Evolutionary conservation across 306 rosid genomes (phyloP).

Genomic region (Prinsepia uniflora): DNA sequence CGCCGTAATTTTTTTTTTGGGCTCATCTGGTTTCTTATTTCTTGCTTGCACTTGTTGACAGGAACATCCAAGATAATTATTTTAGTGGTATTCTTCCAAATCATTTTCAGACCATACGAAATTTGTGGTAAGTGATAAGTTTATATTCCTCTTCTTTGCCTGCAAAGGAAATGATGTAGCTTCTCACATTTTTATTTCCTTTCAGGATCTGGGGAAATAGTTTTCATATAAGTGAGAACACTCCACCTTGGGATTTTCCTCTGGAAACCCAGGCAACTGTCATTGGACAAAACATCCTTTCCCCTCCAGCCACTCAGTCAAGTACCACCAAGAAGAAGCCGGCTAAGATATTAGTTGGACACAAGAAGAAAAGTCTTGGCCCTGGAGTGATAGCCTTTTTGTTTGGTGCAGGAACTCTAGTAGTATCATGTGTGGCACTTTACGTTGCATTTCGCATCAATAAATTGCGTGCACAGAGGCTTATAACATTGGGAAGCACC

Average conservation of each 20-base stretch:
- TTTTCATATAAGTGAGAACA: slow-evolving; percentile 49
- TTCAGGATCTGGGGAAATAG: slow-evolving; percentile 78
- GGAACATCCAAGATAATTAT: slow-evolving; percentile 73
- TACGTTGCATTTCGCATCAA: slow-evolving; percentile 47
- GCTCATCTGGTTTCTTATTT: slow-evolving; percentile 15
- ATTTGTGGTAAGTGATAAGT: slow-evolving; percentile 58
- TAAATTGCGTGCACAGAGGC: slow-evolving; percentile 28
- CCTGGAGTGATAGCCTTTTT: slow-evolving; percentile 69
- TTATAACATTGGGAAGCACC: slow-evolving; percentile 33
- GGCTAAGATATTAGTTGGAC: slow-evolving; percentile 28
- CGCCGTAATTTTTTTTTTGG: not conserved
- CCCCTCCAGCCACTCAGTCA: slow-evolving; percentile 65
- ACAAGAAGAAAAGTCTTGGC: slow-evolving; percentile 53
- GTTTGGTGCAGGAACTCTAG: slow-evolving; percentile 65
- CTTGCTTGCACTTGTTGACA: slow-evolving; percentile 33
- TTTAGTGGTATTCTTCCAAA: slow-evolving; percentile 87
- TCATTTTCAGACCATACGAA: slow-evolving; percentile 72
- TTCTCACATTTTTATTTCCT: slow-evolving; percentile 9
- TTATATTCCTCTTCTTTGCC: slow-evolving; percentile 18
- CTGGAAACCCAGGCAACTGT: slow-evolving; percentile 35
- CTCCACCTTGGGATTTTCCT: slow-evolving; percentile 84
- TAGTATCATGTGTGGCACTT: slow-evolving; percentile 57
- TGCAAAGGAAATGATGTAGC: slow-evolving; percentile 13
- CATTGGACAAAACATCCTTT: slow-evolving; percentile 41
- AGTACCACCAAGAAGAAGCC: slow-evolving; percentile 73